Evolutionary conservation across 1,284 basidiomycete species (phyloP).

Genomic region (Lentinula novae-zelandiae): DNA sequence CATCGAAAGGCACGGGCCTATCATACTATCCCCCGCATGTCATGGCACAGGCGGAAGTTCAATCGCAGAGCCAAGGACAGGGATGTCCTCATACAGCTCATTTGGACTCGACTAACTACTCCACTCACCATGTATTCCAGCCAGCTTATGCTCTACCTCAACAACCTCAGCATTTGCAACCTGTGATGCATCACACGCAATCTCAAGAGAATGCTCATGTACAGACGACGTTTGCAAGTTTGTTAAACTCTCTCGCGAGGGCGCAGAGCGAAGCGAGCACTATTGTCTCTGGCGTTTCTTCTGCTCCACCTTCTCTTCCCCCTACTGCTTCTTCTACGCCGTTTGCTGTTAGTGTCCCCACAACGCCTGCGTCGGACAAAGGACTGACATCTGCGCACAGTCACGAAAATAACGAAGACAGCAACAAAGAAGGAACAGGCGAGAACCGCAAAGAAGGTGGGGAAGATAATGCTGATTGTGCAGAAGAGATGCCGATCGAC

Average conservation of each 20-base stretch:
- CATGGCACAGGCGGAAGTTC: conserved; percentile 20
- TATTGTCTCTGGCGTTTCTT: background rate
- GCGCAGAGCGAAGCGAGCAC: background rate
- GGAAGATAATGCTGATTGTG: background rate
- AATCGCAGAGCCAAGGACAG: conserved; percentile 29
- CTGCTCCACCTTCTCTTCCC: too few species aligned
- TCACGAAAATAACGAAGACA: too few species aligned
- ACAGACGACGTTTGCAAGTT: background rate
- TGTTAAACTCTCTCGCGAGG: background rate
- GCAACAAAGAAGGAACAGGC: background rate
- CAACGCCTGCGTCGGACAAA: background rate
- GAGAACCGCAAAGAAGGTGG: background rate
- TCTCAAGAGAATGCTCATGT: background rate
- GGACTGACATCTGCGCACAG: too few species aligned
- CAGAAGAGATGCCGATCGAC: background rate
- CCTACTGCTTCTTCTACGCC: background rate
- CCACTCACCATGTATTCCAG: background rate
- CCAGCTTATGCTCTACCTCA: background rate
- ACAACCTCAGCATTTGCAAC: background rate
- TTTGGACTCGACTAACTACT: conserved; percentile 6
- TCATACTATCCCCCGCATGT: conserved; percentile 41
- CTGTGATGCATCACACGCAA: background rate
- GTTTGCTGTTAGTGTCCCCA: background rate
- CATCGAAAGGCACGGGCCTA: conserved; percentile 8
- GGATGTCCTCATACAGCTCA: conserved; percentile 9